Evolutionary conservation across 2,329 filamentous ascomycete species (phyloP).

Genomic region (Pseudogymnoascus sp.): DNA sequence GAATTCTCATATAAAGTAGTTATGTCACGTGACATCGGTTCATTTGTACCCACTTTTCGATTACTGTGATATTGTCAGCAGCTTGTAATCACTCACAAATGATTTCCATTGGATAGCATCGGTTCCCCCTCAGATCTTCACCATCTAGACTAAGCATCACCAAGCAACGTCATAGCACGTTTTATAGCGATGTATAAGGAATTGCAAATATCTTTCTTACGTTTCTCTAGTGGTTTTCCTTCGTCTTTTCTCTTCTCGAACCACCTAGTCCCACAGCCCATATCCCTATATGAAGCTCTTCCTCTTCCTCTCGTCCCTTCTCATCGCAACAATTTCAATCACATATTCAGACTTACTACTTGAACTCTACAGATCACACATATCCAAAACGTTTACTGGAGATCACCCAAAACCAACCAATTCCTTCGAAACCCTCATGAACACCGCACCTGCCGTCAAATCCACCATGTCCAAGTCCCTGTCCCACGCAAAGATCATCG

Average conservation of each 20-base stretch:
- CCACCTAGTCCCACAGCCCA: constrained; percentile 16
- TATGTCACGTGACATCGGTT: background rate
- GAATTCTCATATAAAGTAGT: background rate
- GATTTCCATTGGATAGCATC: background rate
- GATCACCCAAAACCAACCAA: background rate
- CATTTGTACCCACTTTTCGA: background rate
- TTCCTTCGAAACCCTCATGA: constrained; percentile 17
- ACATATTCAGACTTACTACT: constrained; percentile 15
- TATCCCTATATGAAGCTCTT: constrained; percentile 28
- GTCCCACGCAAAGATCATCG: constrained; percentile 61
- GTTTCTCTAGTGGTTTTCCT: constrained; percentile 2
- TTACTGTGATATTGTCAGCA: background rate
- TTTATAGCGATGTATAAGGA: constrained; percentile 3
- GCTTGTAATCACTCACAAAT: background rate
- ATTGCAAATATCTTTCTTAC: background rate
- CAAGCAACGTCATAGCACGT: background rate
- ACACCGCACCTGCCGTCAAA: constrained; percentile 26
- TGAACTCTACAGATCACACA: constrained; percentile 10
- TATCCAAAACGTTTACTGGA: background rate
- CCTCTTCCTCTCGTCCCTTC: constrained; percentile 23
- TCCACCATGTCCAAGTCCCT: constrained; percentile 53
- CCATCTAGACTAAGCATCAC: constrained; percentile 2
- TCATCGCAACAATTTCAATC: constrained; percentile 26
- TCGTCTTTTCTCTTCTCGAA: constrained; percentile 21
- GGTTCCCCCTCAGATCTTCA: background rate